Base-by-base conservation (phyloP, 495 filamentous ascomycete species). In the Aspergillus sclerotioniger region DNA sequence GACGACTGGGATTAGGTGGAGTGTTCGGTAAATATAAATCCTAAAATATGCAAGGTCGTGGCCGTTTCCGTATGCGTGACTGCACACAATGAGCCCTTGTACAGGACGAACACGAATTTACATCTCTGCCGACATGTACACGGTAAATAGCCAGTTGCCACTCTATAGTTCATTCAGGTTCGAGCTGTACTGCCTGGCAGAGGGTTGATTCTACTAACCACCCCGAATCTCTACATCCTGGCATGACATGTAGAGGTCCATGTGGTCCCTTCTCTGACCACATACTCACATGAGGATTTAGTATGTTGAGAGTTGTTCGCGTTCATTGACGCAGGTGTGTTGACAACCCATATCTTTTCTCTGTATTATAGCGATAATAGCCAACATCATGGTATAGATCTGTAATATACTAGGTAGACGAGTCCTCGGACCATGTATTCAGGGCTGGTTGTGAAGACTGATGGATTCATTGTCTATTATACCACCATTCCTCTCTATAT, bases 1-100 rank as follows among this genome's bases (percentile, higher is more conserved):
- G 87, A 89, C 58, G 90, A 91, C 66, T 94, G 89, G 89, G 88
- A 92, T 67, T 92, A 58, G 54, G 13, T 8, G n/a, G 37, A 2
- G 37, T 15, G 9, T 15, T 41, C 37, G 13, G 6, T 41, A 41
- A 41, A 15, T 41, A 41, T 5, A 35, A 41, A 13, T 41, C 3
- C 13, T 15, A 41, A 41, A 13, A 6, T n/a, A 41, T 41, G 13
- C 5, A 6, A 9, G 13, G n/a, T 41, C n/a, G 5, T n/a, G n/a
- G 6, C n/a, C 37, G n/a, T 41, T 12, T 15, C 37, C n/a, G 5
- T 3, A 12, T n/a, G 5, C 37, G 13, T n/a, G 37, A 41, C 37
- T 1, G 12, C 3, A 13, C 37, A 41, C 37, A 12, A 15, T 15
- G n/a, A 6, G 2, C 10, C 37, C 37, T n/a, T 41, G n/a, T n/a